phyloP scores from a whole-genome alignment of 108 stramenopile species.

The Cylindrotheca closterium region DNA sequence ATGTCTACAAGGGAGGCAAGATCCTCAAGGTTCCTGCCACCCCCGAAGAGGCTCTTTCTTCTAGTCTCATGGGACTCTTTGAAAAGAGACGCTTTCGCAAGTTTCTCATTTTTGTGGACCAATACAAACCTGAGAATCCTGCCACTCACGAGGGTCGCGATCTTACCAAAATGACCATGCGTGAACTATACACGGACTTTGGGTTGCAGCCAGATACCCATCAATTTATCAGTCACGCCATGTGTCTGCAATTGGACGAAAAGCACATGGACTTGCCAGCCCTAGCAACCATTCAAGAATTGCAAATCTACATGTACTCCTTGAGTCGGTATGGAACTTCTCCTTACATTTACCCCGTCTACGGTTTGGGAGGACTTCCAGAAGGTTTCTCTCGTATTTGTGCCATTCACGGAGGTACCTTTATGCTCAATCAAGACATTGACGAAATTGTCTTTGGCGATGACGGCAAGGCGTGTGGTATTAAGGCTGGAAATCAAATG shows the following conservation, averaged over 20 bases:
- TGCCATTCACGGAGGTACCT: constrained; percentile 98
- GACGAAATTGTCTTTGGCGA: constrained; percentile 93
- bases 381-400: constrained; percentile 99
- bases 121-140: constrained; percentile 79
- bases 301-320: constrained; percentile 94
- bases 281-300: constrained; percentile 79
- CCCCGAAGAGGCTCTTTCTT: constrained; percentile 86
- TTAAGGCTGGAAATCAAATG: constrained; percentile 89
- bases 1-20: constrained; percentile 94
- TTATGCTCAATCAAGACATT: constrained; percentile 98
- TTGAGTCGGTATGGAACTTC: constrained; percentile 92
- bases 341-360: constrained; percentile 99
- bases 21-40: constrained; percentile 94
- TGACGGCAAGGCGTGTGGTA: constrained; percentile 87
- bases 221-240: constrained; percentile 98
- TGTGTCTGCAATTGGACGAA: constrained; percentile 96
- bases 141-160: constrained; percentile 85
- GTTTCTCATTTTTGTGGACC: constrained; percentile 91
- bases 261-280: constrained; percentile 93
- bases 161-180: constrained; percentile 92
- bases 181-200: constrained; percentile 91
- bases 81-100: constrained; percentile 98
- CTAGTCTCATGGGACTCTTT: constrained; percentile 95
- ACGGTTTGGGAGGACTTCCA: constrained; percentile 97
- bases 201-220: constrained; percentile 93